phyloP scores from a whole-genome alignment of 2,329 filamentous ascomycete genomes.

The Exophiala bonariae region DNA sequence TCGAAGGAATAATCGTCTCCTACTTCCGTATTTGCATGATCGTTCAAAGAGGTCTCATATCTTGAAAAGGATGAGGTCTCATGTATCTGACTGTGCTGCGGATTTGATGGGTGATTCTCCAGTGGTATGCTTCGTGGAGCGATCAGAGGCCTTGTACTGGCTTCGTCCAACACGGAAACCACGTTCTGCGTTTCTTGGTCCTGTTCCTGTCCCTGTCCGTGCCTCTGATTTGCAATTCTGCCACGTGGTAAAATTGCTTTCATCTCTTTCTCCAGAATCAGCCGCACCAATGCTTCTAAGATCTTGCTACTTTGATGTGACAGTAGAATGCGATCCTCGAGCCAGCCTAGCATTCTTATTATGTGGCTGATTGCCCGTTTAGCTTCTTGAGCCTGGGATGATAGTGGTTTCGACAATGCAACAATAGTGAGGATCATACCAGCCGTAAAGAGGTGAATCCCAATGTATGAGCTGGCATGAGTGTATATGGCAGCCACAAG shows the following conservation, averaged over 20 bases:
- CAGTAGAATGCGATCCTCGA: slow-evolving; percentile 35
- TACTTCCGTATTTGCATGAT: no score
- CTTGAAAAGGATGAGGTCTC: no score
- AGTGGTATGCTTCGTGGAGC: no score
- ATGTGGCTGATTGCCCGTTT: slow-evolving; percentile 46
- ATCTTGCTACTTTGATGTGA: slow-evolving; percentile 37
- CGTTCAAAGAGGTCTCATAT: no score
- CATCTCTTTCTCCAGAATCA: slow-evolving; percentile 22
- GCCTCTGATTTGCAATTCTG: no score
- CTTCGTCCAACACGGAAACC: no score
- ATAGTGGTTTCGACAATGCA: slow-evolving; percentile 44
- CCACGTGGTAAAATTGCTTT: slow-evolving; percentile 22
- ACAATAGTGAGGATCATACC: slow-evolving; percentile 45
- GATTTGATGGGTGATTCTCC: no score
- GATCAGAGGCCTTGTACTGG: no score
- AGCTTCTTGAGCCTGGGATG: slow-evolving; percentile 42
- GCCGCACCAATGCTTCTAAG: slow-evolving; percentile 17
- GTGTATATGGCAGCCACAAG: slow-evolving; percentile 37
- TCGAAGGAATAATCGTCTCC: no score
- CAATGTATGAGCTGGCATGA: slow-evolving; percentile 47
- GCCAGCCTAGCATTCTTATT: slow-evolving; percentile 40
- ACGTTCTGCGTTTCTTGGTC: no score
- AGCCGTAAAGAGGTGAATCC: slow-evolving; percentile 47
- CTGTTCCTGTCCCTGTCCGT: no score
- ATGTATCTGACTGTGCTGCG: no score